phyloP scores from a whole-genome alignment of 1,139 yeast genomes.

The Sugiyamaella japonica region DNA sequence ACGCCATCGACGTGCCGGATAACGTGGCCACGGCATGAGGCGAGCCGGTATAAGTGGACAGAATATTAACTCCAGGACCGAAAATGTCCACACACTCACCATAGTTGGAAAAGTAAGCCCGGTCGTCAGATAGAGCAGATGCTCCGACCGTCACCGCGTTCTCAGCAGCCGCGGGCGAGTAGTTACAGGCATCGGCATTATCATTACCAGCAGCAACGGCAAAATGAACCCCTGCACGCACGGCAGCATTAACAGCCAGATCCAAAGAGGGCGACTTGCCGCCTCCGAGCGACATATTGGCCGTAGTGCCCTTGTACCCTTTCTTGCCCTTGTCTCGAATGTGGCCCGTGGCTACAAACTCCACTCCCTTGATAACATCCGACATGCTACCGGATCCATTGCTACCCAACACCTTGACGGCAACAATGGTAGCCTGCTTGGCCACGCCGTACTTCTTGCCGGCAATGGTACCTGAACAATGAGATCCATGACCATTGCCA shows the following conservation, averaged over 20 bases:
- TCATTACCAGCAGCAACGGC: slow-evolving; percentile 72
- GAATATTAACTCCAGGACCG: slow-evolving; percentile 57
- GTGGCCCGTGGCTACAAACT: slow-evolving; percentile 46
- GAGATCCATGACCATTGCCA: slow-evolving; percentile 88
- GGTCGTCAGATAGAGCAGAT: slow-evolving; percentile 49
- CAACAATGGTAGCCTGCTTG: slow-evolving; percentile 60
- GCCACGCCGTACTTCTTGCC: slow-evolving; percentile 63
- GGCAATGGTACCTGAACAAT: slow-evolving; percentile 60
- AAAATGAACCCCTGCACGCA: slow-evolving; percentile 58
- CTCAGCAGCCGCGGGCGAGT: slow-evolving; percentile 61
- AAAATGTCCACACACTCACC: slow-evolving; percentile 67
- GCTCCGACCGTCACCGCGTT: slow-evolving; percentile 66
- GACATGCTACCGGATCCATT: slow-evolving; percentile 53
- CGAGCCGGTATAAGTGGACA: slow-evolving; percentile 75
- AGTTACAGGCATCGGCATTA: slow-evolving; percentile 60
- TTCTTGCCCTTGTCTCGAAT: slow-evolving; percentile 41
- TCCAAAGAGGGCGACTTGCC: slow-evolving; percentile 56
- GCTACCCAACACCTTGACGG: slow-evolving; percentile 54
- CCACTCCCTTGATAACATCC: slow-evolving; percentile 51
- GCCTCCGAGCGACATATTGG: slow-evolving; percentile 64
- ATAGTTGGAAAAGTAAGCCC: slow-evolving; percentile 62
- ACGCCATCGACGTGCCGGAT: slow-evolving; percentile 99
- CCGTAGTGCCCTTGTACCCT: slow-evolving; percentile 56
- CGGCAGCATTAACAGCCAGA: slow-evolving; percentile 59
- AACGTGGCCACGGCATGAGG: slow-evolving; percentile 80